A percentile compares a stretch with the other conserved stretches of the same genome.
These are phyloP conservation scores for Hypoxylon fragiforme DNA, from an alignment of 495 filamentous ascomycete species.

Conservation along the genomic window DNA sequence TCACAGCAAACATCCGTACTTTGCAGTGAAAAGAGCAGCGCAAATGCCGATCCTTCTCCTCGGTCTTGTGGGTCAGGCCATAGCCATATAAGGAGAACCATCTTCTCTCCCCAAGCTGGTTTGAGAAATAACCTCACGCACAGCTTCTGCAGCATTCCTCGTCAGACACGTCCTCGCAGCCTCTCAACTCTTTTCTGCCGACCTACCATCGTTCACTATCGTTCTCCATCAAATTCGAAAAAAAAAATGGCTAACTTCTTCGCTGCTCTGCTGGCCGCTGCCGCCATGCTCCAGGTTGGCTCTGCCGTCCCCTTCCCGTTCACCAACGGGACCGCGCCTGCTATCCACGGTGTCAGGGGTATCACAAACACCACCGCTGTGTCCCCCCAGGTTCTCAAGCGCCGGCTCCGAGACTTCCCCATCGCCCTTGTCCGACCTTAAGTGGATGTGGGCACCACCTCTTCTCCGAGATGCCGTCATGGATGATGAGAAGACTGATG, in stretches of 20 bases:
- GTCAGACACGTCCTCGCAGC: slow-evolving; percentile 9
- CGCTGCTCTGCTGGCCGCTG: slow-evolving; percentile 35
- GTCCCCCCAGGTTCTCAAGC: slow-evolving; percentile 16
- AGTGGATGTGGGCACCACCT: background rate
- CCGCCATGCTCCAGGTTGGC: slow-evolving; percentile 33
- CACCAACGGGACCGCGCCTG: slow-evolving; percentile 23
- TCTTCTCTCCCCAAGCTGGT: slow-evolving; percentile 7
- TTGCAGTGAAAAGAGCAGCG: slow-evolving; percentile 17
- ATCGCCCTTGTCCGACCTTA: slow-evolving; percentile 36
- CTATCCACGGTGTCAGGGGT: slow-evolving; percentile 1
- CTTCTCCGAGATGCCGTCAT: background rate
- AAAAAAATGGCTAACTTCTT: slow-evolving; percentile 37
- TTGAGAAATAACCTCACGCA: slow-evolving; percentile 3
- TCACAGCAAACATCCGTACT: slow-evolving; percentile 20
- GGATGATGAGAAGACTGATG: slow-evolving; percentile 1
- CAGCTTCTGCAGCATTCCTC: slow-evolving; percentile 15
- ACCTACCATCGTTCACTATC: slow-evolving; percentile 8
- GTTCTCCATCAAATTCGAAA: slow-evolving; percentile 9
- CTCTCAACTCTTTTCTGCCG: slow-evolving; percentile 6
- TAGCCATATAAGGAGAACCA: slow-evolving; percentile 23
- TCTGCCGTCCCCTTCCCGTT: slow-evolving; percentile 32
- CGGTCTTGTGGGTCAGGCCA: background rate
- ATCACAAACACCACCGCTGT: slow-evolving; percentile 18
- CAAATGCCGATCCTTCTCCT: slow-evolving; percentile 30
- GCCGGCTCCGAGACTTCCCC: slow-evolving; percentile 35